Evolutionary conservation across 768 basidiomycete species (phyloP).

Genomic region (Rubroboletus pulcherrimus): DNA sequence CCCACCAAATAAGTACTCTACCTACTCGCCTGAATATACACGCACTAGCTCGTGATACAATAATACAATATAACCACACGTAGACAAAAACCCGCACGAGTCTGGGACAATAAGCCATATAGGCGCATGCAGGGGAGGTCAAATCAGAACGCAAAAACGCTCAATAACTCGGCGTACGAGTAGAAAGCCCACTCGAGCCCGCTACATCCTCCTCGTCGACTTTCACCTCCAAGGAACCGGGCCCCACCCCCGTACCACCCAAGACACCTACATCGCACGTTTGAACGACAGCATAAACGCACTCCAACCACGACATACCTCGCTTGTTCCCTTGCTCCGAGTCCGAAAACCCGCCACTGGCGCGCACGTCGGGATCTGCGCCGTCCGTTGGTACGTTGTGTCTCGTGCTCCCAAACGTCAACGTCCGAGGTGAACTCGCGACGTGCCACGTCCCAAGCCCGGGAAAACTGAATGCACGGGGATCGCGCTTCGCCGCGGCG

Average conservation of each 20-base stretch:
- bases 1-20: too few species aligned
- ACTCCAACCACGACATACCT: slow-evolving; percentile 2
- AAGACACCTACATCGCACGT: background rate
- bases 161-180: background rate
- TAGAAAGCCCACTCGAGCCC: background rate
- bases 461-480: slow-evolving; percentile 1
- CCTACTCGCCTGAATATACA: too few species aligned
- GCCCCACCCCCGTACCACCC: background rate
- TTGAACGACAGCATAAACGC: background rate
- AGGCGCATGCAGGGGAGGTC: background rate
- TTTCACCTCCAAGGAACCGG: background rate
- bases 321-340: background rate
- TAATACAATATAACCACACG: too few species aligned
- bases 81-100: too few species aligned
- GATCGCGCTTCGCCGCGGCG: background rate
- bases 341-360: background rate
- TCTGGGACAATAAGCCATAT: too few species aligned
- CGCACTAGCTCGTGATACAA: too few species aligned
- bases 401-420: slow-evolving; percentile 4
- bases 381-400: background rate
- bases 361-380: background rate
- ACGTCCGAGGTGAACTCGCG: slow-evolving; percentile 2
- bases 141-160: background rate
- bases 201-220: background rate
- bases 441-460: slow-evolving; percentile 21